Base-by-base conservation (phyloP, 345 rosid species). In the Lenwebbia sp. region DNA sequence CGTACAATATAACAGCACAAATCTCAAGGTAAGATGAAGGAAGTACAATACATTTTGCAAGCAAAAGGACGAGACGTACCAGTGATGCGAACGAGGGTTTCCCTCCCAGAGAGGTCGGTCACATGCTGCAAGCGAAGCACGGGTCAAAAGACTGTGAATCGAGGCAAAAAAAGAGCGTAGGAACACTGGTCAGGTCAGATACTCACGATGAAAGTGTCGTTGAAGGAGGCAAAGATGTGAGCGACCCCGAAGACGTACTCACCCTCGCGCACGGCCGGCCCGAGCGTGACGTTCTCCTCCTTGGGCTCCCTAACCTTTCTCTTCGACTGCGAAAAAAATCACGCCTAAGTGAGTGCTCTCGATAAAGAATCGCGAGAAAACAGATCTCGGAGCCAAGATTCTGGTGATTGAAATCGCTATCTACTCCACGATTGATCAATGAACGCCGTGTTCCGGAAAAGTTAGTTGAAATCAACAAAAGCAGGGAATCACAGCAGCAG, bases 81-180 rank as follows among this genome's bases (percentile, higher is more conserved):
- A 2, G 99, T 96, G 60, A 95, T 93, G 88, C 99, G 98, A 74
- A 96, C 98, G 60, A 96, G 88, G 8, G 99, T 96, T 92, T 96
- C 99, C 89, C 97, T 92, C 60, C 99, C 99, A 40, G 99, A 95
- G 86, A 96, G 62, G 89, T 96, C 99, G 83, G 99, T 96, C 62
- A 96, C 98, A 55, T 96, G 99, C 99, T 95, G 93, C 89, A 87
- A 53, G 12, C 9, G 26, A 50, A 50, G 52, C 14, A 50, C 14
- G 52, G 52, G 52, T 50, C 13, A 50, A 50, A 50, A 10, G 14
- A 50, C 4, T 49, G 12, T 50, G 52, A 50, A 65, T 65, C 75
- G 76, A 30, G 11, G 76, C 41, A 37, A 33, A 37, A 37, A 3
- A 5, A 11, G 21, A 10, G 47, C 25, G 47, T 9, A 21, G 57